Conservation (phyloP, 2,329 filamentous ascomycete species). For the Apiospora phragmitis region DNA sequence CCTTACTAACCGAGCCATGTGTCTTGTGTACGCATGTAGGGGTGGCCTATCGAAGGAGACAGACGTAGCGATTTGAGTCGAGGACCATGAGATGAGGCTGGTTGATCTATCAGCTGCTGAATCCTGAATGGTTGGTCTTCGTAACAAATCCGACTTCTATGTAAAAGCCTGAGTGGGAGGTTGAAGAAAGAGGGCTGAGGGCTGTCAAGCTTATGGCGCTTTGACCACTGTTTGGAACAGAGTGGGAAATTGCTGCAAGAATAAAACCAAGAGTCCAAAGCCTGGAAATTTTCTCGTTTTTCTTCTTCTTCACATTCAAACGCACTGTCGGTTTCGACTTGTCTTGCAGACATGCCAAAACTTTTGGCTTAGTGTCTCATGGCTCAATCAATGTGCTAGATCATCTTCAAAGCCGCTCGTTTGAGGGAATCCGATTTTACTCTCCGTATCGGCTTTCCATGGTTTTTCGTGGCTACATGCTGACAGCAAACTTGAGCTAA, state of each 20-base stretch:
- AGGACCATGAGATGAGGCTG: not conserved
- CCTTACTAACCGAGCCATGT: not conserved
- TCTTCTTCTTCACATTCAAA: constrained; percentile 32
- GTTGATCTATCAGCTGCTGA: not conserved
- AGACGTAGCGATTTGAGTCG: not conserved
- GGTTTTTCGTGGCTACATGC: constrained; percentile 36
- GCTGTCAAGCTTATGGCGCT: not conserved
- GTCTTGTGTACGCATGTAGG: not conserved
- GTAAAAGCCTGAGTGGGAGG: not conserved
- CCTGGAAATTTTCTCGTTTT: constrained; percentile 9
- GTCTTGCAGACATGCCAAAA: constrained; percentile 27
- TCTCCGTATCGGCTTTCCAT: constrained; percentile 34
- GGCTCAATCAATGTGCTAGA: constrained; percentile 34
- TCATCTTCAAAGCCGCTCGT: constrained; percentile 32
- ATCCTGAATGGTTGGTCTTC: not conserved
- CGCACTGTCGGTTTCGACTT: constrained; percentile 31
- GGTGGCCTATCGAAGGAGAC: not conserved
- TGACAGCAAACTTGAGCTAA: not conserved
- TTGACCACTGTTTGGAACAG: not conserved
- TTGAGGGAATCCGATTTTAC: constrained; percentile 33
- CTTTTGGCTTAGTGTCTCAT: constrained; percentile 25
- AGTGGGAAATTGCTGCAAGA: not conserved
- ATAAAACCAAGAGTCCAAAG: not conserved
- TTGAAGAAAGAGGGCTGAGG: not conserved
- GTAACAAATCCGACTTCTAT: not conserved